Evolutionary conservation across 495 filamentous ascomycete genomes (phyloP), one percentile per base, ranked within the genome.

Genomic region (Penicillium verhagenii): DNA sequence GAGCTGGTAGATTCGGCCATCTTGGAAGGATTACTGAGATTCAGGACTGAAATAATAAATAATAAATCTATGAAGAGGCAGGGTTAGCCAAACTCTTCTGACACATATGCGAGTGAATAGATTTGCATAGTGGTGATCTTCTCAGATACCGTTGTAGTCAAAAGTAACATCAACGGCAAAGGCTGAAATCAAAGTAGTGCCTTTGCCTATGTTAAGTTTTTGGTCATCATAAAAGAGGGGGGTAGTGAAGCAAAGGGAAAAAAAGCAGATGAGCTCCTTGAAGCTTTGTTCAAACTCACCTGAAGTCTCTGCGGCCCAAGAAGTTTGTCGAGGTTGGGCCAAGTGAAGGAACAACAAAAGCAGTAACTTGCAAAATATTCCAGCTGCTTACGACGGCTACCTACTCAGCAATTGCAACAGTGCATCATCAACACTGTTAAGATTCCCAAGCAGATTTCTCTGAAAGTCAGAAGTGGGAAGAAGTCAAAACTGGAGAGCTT

Each of bases 111-210:
- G 21, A 23, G 48, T 48, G 46, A 37, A 49, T n/a, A 55, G 33
- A 44, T 46, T 47, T 52, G 39, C 40, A 53, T 45, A 45, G 47
- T 45, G 26, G 26, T 35, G 24, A 45, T 74, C 74, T 79, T 80
- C 83, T 96, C 92, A 96, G 92, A 96, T 96, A 96, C 92, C 92
- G 92, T 96, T 95, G 92, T 96, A 96, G 92, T 96, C 91, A 80
- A 83, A 82, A 72, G 69, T 69, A 71, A 79, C 76, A 79, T 81
- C 91, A 96, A 78, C 65, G 88, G 82, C 77, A 76, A 83, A 82
- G 75, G 84, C 74, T 77, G 85, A 90, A 88, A 85, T 87, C 83
- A 86, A 80, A 73, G 79, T 79, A 73, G 79, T 79, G 77, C 79
- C 79, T 58, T 51, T 71, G 72, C 77, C 78, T 82, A 68, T 70